Evolutionary conservation across 2,329 filamentous ascomycete genomes (phyloP).

Genomic region (Hypocreales sp.): DNA sequence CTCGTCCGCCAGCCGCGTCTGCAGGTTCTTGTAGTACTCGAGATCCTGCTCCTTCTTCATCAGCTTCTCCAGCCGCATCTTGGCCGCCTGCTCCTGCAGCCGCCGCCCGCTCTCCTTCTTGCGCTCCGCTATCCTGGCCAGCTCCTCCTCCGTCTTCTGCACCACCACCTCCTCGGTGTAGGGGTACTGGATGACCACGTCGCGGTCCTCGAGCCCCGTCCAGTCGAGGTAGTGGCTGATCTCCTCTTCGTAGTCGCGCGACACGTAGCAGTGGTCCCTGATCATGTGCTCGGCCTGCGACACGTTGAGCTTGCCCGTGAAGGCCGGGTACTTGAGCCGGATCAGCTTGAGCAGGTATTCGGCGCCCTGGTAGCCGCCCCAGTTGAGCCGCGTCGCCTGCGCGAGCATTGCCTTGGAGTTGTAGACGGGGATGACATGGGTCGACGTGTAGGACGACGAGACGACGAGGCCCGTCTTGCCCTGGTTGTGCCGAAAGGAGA

Average conservation of each 20-base stretch:
- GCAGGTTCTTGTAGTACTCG: constrained; percentile 81
- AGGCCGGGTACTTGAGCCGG: constrained; percentile 78
- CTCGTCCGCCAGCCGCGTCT: constrained; percentile 52
- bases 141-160: constrained; percentile 88
- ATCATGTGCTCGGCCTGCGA: constrained; percentile 82
- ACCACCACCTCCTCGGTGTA: constrained; percentile 81
- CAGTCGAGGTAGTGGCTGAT: constrained; percentile 68
- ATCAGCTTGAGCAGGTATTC: constrained; percentile 88
- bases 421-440: constrained; percentile 86
- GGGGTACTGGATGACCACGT: constrained; percentile 82
- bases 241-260: constrained; percentile 68
- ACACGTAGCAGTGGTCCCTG: constrained; percentile 79
- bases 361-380: constrained; percentile 80
- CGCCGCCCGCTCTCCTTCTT: constrained; percentile 88
- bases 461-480: constrained; percentile 79
- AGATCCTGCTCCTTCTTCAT: constrained; percentile 92
- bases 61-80: constrained; percentile 89
- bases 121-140: constrained; percentile 78
- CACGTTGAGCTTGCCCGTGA: constrained; percentile 71
- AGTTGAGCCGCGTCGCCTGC: constrained; percentile 81
- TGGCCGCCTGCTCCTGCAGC: constrained; percentile 88
- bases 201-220: constrained; percentile 79
- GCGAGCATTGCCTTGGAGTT: constrained; percentile 71
- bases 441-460: constrained; percentile 84
- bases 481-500: constrained; percentile 86